phyloP scores from a whole-genome alignment of 1,139 yeast genomes.

The Nakaseomyces bracarensis region DNA sequence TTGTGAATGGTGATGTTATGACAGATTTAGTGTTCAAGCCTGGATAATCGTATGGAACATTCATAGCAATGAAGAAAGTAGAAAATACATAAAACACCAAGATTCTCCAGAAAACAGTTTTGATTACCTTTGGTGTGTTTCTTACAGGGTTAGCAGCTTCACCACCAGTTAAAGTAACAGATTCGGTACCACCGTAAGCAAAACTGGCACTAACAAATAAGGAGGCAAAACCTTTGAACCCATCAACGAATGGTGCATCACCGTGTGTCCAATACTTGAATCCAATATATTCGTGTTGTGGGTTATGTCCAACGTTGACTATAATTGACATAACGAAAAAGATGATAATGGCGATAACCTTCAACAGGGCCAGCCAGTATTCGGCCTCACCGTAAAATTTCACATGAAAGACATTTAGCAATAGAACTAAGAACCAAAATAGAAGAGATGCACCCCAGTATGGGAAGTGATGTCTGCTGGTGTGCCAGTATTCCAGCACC shows the following conservation, averaged over 20 bases:
- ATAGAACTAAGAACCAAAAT: conserved; percentile 49
- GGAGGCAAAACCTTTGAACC: conserved; percentile 36
- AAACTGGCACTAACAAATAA: conserved; percentile 51
- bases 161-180: conserved; percentile 58
- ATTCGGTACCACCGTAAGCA: conserved; percentile 63
- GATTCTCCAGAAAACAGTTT: conserved; percentile 50
- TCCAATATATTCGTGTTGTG: conserved; percentile 39
- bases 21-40: conserved; percentile 36
- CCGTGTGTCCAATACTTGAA: conserved; percentile 43
- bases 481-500: conserved; percentile 52
- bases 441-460: conserved; percentile 50
- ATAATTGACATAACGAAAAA: conserved; percentile 43
- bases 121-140: conserved; percentile 50
- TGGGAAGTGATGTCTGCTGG: conserved; percentile 38
- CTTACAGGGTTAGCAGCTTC: conserved; percentile 53
- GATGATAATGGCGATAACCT: conserved; percentile 46
- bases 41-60: conserved; percentile 41
- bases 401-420: conserved; percentile 48
- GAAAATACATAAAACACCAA: conserved; percentile 40
- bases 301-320: conserved; percentile 41
- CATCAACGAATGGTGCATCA: conserved; percentile 40
- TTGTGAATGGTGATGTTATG: conserved; percentile 57
- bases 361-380: conserved; percentile 57
- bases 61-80: conserved; percentile 41
- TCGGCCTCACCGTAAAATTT: conserved; percentile 57